Evolutionary conservation across 2,329 filamentous ascomycete genomes (phyloP).

Genomic region (Furcasterigmium furcatum): DNA sequence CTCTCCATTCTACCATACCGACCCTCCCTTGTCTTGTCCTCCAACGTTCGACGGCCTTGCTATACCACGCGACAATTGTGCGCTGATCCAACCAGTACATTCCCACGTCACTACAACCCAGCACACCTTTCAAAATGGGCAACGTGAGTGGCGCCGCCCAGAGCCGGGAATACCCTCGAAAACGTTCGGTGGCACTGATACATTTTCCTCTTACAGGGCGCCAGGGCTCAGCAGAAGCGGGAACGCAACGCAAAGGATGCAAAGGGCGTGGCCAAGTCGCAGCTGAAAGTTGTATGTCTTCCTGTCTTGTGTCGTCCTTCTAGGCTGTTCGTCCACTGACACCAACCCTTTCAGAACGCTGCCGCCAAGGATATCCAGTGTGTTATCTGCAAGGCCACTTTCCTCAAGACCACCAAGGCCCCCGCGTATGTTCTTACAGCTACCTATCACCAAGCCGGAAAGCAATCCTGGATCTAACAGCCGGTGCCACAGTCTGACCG

Average conservation of each 20-base stretch:
- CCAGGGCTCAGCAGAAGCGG: constrained; percentile 68
- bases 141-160: constrained; percentile 3
- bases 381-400: constrained; percentile 72
- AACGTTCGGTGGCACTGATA: too few relatives aligned
- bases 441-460: too few relatives aligned
- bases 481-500: constrained; percentile 59
- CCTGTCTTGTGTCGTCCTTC: not conserved
- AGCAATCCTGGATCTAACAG: too few relatives aligned
- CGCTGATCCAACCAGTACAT: not conserved
- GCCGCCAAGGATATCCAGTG: constrained; percentile 76
- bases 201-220: constrained; percentile 40
- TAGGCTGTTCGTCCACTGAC: too few relatives aligned
- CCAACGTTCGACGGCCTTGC: not conserved
- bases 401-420: constrained; percentile 73
- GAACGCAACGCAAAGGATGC: constrained; percentile 66
- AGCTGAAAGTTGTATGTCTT: constrained; percentile 61
- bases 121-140: constrained; percentile 3
- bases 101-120: not conserved
- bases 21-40: too few relatives aligned
- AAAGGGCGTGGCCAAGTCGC: constrained; percentile 58
- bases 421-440: constrained; percentile 58
- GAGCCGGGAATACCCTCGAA: not conserved
- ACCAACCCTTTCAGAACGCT: constrained; percentile 53
- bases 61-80: too few relatives aligned
- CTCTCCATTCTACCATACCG: not conserved